Base-by-base conservation (phyloP, 805 yeast species). In the Myxozyma lipomycoides region DNA sequence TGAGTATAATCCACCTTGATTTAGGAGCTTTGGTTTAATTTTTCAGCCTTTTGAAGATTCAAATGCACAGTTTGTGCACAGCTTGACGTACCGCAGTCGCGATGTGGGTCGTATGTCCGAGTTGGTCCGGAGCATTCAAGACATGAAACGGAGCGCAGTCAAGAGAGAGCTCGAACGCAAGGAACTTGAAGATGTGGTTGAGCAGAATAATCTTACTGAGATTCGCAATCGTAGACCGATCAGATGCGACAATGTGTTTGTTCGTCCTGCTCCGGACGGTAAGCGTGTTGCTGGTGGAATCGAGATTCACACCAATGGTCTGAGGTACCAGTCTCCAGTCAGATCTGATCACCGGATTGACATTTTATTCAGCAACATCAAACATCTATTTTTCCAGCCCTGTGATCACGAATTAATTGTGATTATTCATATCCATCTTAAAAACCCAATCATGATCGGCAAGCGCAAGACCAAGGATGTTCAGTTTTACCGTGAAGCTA, bases 211-310 rank as follows among this genome's bases (percentile, higher is more conserved):
- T 60, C 76, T 91, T 62, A 71, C 88, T 52, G 96, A 90, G 69
- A 78, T 84, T 51, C 82, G 81, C 65, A 85, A 86, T 9, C 85
- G 90, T 40, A 79, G 98, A 62, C 86, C 95, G 34, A 82, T 82
- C 70, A 82, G 91, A 66, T 73, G 93, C 58, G 98, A 91, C 58
- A 83, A 84, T 54, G 90, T 93, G 1, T 88, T 83, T 66, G 84
- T 90, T 44, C 83, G 98, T 67, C 98, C 98, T 36, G 87, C 90
- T 43, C 97, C 97, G 0, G 98, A 91, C 67, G 85, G 96, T n/a
- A 91, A 91, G 67, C 86, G 96, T 69, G 82, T 84, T 25, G 91
- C 97, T 12, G 97, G 98, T 30, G 79, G 83, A 18, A 78, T 91
- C 49, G 86, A 87, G 56, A 87, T 91, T 55, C 98, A 91, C 69